Evolutionary conservation across 345 rosid genomes (phyloP).

Genomic region (Camelina laxa): DNA sequence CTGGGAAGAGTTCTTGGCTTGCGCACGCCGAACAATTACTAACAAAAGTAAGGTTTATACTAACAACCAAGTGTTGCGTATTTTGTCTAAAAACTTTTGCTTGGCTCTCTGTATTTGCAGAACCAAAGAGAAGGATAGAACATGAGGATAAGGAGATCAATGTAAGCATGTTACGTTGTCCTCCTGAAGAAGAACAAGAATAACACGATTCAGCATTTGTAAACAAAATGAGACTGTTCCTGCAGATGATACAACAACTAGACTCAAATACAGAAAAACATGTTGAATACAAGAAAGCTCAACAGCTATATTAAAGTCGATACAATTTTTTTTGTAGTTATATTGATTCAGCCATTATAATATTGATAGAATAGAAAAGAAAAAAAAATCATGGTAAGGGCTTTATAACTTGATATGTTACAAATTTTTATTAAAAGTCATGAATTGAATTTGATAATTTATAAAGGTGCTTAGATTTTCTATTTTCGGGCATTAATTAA

Average conservation of each 20-base stretch:
- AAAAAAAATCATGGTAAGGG: background rate
- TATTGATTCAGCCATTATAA: conserved; percentile 11
- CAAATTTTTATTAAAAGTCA: background rate
- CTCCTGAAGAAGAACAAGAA: conserved; percentile 22
- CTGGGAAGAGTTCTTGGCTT: conserved; percentile 90
- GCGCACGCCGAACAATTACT: conserved; percentile 81
- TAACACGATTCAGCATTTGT: conserved; percentile 47
- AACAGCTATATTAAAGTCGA: background rate
- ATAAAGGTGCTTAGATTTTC: background rate
- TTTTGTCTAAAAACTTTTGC: conserved; percentile 1
- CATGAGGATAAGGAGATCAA: conserved; percentile 56
- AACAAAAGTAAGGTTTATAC: conserved; percentile 68
- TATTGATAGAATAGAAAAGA: background rate
- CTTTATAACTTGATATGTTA: background rate
- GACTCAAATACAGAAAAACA: background rate
- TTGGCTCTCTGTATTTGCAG: conserved; percentile 46
- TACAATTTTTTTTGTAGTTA: conserved; percentile 22
- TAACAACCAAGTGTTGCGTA: background rate
- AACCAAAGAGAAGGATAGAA: conserved; percentile 73
- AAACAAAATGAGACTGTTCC: conserved; percentile 7
- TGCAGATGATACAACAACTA: conserved; percentile 10
- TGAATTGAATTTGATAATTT: background rate
- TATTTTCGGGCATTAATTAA: no score
- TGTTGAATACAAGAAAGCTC: conserved; percentile 27
- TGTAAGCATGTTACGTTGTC: conserved; percentile 45